Conservation (phyloP, 306 rosid species). For the Purshia tridentata region DNA sequence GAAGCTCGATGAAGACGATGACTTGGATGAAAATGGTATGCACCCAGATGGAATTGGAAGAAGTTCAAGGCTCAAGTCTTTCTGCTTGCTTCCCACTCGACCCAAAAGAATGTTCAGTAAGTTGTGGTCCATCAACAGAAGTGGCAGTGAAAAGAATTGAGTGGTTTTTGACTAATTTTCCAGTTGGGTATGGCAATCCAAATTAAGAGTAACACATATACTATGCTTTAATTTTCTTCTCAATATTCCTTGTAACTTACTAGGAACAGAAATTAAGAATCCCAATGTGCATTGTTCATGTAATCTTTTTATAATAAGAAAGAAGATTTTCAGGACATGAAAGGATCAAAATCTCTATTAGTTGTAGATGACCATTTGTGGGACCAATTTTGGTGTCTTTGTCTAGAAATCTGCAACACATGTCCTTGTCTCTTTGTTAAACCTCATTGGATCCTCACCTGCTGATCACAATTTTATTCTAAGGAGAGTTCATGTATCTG, state of each 20-base stretch:
- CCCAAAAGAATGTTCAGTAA: slow-evolving; percentile 89
- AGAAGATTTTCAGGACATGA: slow-evolving; percentile 42
- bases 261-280: slow-evolving; percentile 60
- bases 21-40: slow-evolving; percentile 50
- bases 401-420: slow-evolving; percentile 58
- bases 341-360: slow-evolving; percentile 44
- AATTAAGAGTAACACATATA: slow-evolving; percentile 43
- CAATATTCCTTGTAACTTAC: slow-evolving; percentile 45
- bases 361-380: slow-evolving; percentile 60
- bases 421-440: slow-evolving; percentile 45
- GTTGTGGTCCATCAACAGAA: slow-evolving; percentile 83
- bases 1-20: slow-evolving; percentile 93
- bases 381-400: slow-evolving; percentile 56
- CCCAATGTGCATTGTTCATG: slow-evolving; percentile 66
- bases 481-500: slow-evolving; percentile 40
- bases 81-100: slow-evolving; percentile 70
- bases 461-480: slow-evolving; percentile 25
- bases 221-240: slow-evolving; percentile 32
- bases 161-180: slow-evolving; percentile 38
- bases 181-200: slow-evolving; percentile 39
- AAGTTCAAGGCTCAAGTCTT: slow-evolving; percentile 52
- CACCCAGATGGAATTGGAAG: slow-evolving; percentile 53
- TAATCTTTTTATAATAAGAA: slow-evolving; percentile 65
- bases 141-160: slow-evolving; percentile 67
- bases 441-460: slow-evolving; percentile 43